Percentiles rank a stretch among this genome's conserved stretches.
Evolutionary conservation across 208 protist species (phyloP).

Genomic region (Trypanosoma avium): DNA sequence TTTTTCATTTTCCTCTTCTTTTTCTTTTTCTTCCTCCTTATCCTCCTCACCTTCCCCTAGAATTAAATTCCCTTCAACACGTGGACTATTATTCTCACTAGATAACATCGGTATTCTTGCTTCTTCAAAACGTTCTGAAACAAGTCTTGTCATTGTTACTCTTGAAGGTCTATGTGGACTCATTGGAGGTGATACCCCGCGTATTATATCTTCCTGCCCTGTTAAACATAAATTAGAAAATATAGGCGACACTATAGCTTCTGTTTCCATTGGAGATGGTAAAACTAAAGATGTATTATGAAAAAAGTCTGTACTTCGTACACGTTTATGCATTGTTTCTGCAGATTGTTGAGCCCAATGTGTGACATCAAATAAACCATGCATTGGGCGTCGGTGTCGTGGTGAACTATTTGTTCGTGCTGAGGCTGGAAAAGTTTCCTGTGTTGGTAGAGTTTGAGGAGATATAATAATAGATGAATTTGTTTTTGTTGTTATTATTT

Average conservation of each 20-base stretch:
- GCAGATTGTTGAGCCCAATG: slow-evolving; percentile 26
- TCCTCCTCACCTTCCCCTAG: neutral
- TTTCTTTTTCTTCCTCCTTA: neutral
- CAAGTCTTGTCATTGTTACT: neutral
- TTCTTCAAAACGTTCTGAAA: slow-evolving; percentile 23
- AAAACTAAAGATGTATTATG: neutral
- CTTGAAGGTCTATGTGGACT: neutral
- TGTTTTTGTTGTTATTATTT: too few species aligned
- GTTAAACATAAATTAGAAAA: too few species aligned
- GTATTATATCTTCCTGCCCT: too few species aligned
- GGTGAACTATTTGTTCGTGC: too few species aligned
- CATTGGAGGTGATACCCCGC: too few species aligned
- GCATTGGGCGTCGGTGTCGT: neutral
- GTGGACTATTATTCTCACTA: neutral
- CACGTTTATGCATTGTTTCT: slow-evolving; percentile 14
- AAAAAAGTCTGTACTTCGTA: slow-evolving; percentile 20
- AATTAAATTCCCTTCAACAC: neutral
- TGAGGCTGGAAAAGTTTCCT: too few species aligned
- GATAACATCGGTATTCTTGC: neutral
- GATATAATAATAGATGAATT: too few species aligned
- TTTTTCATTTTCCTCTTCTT: neutral
- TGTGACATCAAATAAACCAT: slow-evolving; percentile 20
- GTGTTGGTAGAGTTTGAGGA: too few species aligned
- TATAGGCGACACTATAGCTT: too few species aligned
- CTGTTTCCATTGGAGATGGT: too few species aligned